Base-by-base conservation (phyloP, 208 protist species). In the Wallacemonas sp. region DNA sequence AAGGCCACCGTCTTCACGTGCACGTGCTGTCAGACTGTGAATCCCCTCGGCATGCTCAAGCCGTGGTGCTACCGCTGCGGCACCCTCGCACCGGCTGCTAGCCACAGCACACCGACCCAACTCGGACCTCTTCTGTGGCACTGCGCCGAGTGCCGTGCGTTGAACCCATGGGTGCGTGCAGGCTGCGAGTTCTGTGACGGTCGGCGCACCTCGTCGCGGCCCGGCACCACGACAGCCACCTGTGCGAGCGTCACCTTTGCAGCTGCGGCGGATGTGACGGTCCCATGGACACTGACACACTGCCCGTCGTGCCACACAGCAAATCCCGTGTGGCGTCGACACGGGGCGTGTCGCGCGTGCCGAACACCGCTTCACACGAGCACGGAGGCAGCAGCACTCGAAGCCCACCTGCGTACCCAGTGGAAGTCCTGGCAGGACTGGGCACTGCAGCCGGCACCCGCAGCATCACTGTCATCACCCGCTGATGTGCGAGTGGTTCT, bases 41-140 rank as follows among this genome's bases (percentile, higher is more conserved):
- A 66, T 46, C 73, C 67, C n/a, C 55, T 70, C n/a, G 65, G 68
- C n/a, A 54, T 83, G 41, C 52, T 83, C 5, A 61, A 69, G 19
- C 77, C 77, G 46, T 83, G 77, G 77, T 83, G 77, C 53, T 19
- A 60, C 17, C 21, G 48, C 10, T 83, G 77, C 46, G 77, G 77
- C 10, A 72, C 70, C 19, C 63, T 83, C 3, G 66, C 60, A 45
- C 39, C 52, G 10, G 45, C 53, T 50, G 62, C 63, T 34, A 59
- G 6, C 36, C 34, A 62, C 69, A 77, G 52, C 63, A 26, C 9
- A 48, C 17, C 5, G 8, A 5, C 9, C 42, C 17, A 48, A 9
- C 17, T 6, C 17, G 42, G 17, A 48, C 42, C 9, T 19, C 42
- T 48, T 5, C 57, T 86, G 27, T 87, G 80, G 80, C 57, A 52